A percentile compares a stretch with the other conserved stretches of the same genome.
Conservation (phyloP, 192 early-diverging fungal genomes). For the Rhizophagus clarus region DNA sequence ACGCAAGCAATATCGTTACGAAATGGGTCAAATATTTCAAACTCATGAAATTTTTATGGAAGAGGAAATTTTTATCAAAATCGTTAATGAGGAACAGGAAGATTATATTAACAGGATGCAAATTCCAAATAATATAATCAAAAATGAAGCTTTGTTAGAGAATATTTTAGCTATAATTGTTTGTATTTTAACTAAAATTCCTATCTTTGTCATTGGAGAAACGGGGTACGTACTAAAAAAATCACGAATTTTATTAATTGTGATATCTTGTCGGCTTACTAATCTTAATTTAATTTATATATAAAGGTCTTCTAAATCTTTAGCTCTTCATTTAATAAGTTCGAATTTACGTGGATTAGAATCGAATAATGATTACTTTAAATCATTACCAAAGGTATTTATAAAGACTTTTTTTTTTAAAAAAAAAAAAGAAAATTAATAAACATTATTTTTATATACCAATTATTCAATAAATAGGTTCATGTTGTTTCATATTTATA, state of each 20-base stretch:
- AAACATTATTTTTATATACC: too few species aligned
- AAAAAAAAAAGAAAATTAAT: too few species aligned
- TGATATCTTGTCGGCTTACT: too few species aligned
- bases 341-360: conserved; percentile 29
- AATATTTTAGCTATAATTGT: conserved; percentile 22
- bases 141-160: conserved; percentile 28
- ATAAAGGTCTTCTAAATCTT: conserved; percentile 22
- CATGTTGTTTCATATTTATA: conserved; percentile 13
- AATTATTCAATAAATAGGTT: neutral
- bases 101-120: conserved; percentile 2
- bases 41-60: neutral
- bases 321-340: conserved; percentile 21
- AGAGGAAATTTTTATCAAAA: neutral
- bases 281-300: too few species aligned
- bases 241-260: too few species aligned
- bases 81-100: conserved; percentile 8
- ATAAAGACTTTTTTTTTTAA: neutral
- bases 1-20: neutral
- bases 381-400: conserved; percentile 18
- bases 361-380: conserved; percentile 24
- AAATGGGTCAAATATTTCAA: conserved; percentile 14
- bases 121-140: neutral
- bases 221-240: neutral
- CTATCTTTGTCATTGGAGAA: conserved; percentile 23
- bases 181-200: conserved; percentile 31